Evolutionary conservation across 495 filamentous ascomycete species (phyloP), one percentile per base, ranked within the genome.

Genomic region (Alectoria sarmentosa): DNA sequence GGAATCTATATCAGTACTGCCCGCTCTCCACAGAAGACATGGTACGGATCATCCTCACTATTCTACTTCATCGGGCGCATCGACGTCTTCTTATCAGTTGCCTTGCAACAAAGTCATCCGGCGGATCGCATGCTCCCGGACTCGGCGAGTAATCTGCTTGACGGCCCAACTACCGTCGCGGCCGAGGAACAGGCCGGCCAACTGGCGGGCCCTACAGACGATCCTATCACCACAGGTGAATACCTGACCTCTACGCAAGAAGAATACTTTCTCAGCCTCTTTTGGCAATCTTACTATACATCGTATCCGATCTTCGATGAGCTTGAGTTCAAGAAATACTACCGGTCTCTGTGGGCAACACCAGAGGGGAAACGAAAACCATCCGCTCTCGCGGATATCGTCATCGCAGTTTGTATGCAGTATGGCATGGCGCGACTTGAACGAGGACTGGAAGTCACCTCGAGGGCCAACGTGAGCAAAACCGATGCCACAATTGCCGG

Each of bases 331-430:
- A 76, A 71, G 58, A 71, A 73, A 34, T 73, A 83, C 64, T 81
- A 83, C 65, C 68, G 74, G 9, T 78, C 80, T 19, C 72, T 84
- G 4, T 81, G 78, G 77, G 70, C 66, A 19, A 67, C 60, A 30
- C 64, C 63, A 10, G 9, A 48, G 1, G 6, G n/a, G 10, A 23
- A 23, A 10, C 76, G 83, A 4, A 77, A 74, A 65, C 74, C 80
- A 14, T 84, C 79, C 10, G 76, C 82, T 8, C 74, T 84, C 1
- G 80, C 81, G 15, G 82, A 86, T 63, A 81, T 84, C 23, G 69
- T 83, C 41, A 69, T 86, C 28, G 82, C 82, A 13, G 56, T 84
- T 21, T 82, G 77, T 61, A 82, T 84, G 75, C 81, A 84, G 69
- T 78, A 80, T 60, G 77, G 76, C 23, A 74, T 76, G 37, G 69